Evolutionary conservation across 2,329 filamentous ascomycete genomes (phyloP).

Genomic region (Sporothrix brunneoviolacea): DNA sequence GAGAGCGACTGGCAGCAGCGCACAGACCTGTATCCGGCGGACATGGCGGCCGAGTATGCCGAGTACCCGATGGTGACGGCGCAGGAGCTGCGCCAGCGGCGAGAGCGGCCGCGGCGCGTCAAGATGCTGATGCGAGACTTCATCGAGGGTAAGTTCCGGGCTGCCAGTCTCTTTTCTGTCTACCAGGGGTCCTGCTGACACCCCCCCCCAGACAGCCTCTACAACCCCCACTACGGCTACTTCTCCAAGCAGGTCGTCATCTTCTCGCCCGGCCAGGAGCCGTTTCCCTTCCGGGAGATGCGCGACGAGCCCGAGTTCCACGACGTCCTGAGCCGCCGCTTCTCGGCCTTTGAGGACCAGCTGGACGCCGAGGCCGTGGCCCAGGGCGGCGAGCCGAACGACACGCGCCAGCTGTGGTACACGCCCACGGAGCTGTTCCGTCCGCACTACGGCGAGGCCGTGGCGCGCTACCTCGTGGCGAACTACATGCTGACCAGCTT

Average conservation of each 20-base stretch:
- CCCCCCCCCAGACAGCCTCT: conserved; percentile 68
- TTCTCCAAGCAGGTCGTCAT: conserved; percentile 96
- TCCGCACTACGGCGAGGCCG: conserved; percentile 93
- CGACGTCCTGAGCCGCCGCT: conserved; percentile 65
- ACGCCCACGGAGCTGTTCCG: conserved; percentile 96
- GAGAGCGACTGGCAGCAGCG: conserved; percentile 84
- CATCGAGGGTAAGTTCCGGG: conserved; percentile 65
- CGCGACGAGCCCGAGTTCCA: conserved; percentile 84
- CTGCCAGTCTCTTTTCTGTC: conserved; percentile 9
- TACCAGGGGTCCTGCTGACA: neutral
- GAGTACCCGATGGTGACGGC: conserved; percentile 80
- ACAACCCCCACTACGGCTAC: conserved; percentile 92
- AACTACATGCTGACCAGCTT: conserved; percentile 94
- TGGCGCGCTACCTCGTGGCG: conserved; percentile 89
- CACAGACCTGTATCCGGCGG: conserved; percentile 63
- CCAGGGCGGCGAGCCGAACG: conserved; percentile 52
- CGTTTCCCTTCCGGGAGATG: conserved; percentile 79
- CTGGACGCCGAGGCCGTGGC: conserved; percentile 61
- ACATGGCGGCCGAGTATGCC: conserved; percentile 74
- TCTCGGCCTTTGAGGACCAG: conserved; percentile 82
- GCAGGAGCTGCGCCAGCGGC: conserved; percentile 64
- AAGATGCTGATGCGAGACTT: conserved; percentile 99
- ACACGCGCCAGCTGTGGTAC: conserved; percentile 90
- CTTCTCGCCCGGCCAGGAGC: conserved; percentile 82
- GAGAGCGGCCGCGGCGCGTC: conserved; percentile 73